Evolutionary conservation across 345 rosid species (phyloP).

Genomic region (Eucalyptus regnans): DNA sequence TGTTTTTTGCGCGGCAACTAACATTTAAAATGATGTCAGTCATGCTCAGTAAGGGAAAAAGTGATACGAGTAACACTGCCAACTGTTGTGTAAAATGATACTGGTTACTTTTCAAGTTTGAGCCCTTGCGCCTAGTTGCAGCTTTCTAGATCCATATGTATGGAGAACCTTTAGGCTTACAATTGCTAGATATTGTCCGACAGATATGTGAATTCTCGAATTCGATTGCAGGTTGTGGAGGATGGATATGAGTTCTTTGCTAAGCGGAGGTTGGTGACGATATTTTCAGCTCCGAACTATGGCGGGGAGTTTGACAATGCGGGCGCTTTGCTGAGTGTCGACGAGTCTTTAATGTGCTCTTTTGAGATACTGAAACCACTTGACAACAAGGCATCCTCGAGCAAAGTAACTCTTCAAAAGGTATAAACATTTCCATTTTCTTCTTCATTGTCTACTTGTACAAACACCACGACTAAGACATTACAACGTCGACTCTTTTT

Average conservation of each 20-base stretch:
- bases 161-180: not conserved
- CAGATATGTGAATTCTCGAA: not conserved
- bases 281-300: constrained; percentile 97
- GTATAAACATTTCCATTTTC: constrained; percentile 11
- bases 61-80: not conserved
- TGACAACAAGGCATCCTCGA: constrained; percentile 18
- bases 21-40: not conserved
- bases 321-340: constrained; percentile 81
- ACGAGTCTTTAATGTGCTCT: constrained; percentile 68
- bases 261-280: constrained; percentile 70
- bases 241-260: constrained; percentile 99
- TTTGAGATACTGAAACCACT: constrained; percentile 87
- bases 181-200: not conserved
- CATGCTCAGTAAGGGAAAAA: not conserved
- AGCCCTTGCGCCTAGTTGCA: not conserved
- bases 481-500: not conserved
- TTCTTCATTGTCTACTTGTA: not conserved
- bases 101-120: not conserved
- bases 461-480: not conserved
- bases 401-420: constrained; percentile 50
- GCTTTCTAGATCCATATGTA: not conserved
- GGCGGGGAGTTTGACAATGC: constrained; percentile 99
- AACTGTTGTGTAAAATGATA: not conserved
- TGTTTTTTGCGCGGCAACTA: not conserved
- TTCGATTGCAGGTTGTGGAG: constrained; percentile 78